phyloP scores from a whole-genome alignment of 495 filamentous ascomycete genomes.

The Xylaria intraflava region DNA sequence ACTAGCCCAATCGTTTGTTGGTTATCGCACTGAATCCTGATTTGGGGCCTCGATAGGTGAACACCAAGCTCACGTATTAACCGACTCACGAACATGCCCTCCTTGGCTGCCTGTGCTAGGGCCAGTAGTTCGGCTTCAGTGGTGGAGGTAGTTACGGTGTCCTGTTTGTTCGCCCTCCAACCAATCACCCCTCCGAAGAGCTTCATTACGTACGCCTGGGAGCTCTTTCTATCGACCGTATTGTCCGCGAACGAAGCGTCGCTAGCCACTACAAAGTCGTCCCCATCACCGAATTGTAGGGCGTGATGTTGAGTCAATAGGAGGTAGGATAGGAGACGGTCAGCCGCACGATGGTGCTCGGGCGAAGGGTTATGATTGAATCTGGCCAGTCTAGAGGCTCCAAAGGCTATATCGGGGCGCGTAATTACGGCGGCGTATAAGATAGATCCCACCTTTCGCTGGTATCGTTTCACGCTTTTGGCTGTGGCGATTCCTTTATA shows the following conservation, averaged over 20 bases:
- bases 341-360: background rate
- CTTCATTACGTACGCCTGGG: background rate
- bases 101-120: background rate
- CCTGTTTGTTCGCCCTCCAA: too few relatives aligned
- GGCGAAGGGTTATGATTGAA: background rate
- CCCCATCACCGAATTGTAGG: constrained; percentile 2
- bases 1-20: background rate
- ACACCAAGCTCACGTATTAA: background rate
- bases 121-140: background rate
- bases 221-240: background rate
- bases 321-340: constrained; percentile 9
- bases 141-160: too few relatives aligned
- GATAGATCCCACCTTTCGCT: background rate
- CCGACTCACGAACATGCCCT: background rate
- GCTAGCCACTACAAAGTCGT: constrained; percentile 7
- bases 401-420: background rate
- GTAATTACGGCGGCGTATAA: background rate
- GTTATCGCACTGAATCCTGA: too few relatives aligned
- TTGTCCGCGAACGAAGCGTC: background rate
- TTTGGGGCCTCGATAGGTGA: too few relatives aligned
- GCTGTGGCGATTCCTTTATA: background rate
- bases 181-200: too few relatives aligned
- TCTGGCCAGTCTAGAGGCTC: background rate
- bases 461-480: background rate
- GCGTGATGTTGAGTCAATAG: background rate